Base-by-base conservation (phyloP, 2,329 filamentous ascomycete genomes). In the Colletotrichum chlorophyti region DNA sequence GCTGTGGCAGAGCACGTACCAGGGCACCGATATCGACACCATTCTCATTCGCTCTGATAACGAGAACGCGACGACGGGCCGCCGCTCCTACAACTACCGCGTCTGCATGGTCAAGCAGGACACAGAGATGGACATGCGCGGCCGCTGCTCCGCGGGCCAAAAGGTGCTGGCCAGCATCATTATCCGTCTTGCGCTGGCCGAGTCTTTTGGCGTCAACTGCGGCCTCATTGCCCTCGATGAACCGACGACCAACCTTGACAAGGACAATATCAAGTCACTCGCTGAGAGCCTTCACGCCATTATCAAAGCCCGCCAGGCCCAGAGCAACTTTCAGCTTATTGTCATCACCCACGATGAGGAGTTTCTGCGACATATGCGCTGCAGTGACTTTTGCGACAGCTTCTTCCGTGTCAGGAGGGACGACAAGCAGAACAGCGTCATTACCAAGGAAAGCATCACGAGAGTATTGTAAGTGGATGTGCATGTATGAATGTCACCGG, bases 321-420 rank as follows among this genome's bases (percentile, higher is more conserved):
- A 99, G 81, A 85, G 87, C 53, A 99, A 99, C 72, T 97, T 99
- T 75, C 96, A 99, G 79, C 85, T 99, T 53, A 95, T 99, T 69
- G 91, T 99, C 69, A 99, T 99, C 73, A 99, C 95, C 5, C 95
- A 99, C 80, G 95, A 99, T 76, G 96, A 98, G 76, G 92, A 97
- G 69, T 99, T 99, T 68, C 71, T 99, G 69, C 84, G 90, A 52
- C 87, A 93, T 69, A 99, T 99, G 95, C 88, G 93, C 65, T 97
- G 93, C 72, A 89, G 87, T 21, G 94, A 99, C 65, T 98, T 96
- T 70, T 91, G 90, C 63, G 95, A 98, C 74, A 87, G 89, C 64
- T 99, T 97, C 72, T 98, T 91, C 76, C 86, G 93, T 5, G 91
- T 99, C 10, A 89, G 84, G 61, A 83, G 95, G 48, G 90, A 97